Percentiles rank a stretch among this genome's conserved stretches.
Conservation (phyloP, 768 basidiomycete genomes). For the Phylloporus rhodoxanthus region DNA sequence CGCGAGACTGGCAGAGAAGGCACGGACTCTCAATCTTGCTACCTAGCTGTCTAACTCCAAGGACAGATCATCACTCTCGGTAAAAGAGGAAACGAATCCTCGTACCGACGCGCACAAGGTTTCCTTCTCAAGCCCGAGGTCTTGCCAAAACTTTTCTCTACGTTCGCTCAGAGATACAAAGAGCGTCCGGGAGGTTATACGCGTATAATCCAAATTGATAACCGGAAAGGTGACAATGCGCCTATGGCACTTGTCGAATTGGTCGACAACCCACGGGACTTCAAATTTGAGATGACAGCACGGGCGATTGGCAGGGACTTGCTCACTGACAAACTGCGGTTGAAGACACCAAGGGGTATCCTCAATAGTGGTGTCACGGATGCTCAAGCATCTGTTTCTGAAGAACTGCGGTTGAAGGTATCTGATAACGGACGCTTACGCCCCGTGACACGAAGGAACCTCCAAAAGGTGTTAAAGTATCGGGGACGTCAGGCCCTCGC, state of each 20-base stretch:
- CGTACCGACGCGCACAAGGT: constrained; percentile 66
- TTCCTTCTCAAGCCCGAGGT: constrained; percentile 72
- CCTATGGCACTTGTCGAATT: constrained; percentile 87
- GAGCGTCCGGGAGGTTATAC: constrained; percentile 90
- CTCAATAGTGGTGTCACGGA: constrained; percentile 47
- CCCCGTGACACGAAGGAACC: constrained; percentile 64
- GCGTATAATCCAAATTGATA: constrained; percentile 87
- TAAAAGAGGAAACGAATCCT: constrained; percentile 70
- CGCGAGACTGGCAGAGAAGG: constrained; percentile 91
- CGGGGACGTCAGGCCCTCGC: constrained; percentile 41
- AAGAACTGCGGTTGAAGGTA: constrained; percentile 40
- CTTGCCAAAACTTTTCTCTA: constrained; percentile 77
- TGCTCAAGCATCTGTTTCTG: constrained; percentile 41
- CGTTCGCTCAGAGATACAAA: constrained; percentile 76
- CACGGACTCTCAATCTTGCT: constrained; percentile 18
- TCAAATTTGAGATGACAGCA: constrained; percentile 84
- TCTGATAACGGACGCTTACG: constrained; percentile 44
- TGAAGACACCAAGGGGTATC: constrained; percentile 38
- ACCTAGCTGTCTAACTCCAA: constrained; percentile 4
- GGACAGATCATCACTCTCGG: constrained; percentile 83
- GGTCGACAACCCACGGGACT: constrained; percentile 90
- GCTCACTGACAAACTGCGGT: constrained; percentile 48
- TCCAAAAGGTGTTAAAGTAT: constrained; percentile 67
- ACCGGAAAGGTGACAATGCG: constrained; percentile 87
- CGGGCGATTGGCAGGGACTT: constrained; percentile 84